These are phyloP conservation scores for Sporothrix globosa DNA, from an alignment of 2,329 filamentous ascomycete species.

Conservation along the genomic window DNA sequence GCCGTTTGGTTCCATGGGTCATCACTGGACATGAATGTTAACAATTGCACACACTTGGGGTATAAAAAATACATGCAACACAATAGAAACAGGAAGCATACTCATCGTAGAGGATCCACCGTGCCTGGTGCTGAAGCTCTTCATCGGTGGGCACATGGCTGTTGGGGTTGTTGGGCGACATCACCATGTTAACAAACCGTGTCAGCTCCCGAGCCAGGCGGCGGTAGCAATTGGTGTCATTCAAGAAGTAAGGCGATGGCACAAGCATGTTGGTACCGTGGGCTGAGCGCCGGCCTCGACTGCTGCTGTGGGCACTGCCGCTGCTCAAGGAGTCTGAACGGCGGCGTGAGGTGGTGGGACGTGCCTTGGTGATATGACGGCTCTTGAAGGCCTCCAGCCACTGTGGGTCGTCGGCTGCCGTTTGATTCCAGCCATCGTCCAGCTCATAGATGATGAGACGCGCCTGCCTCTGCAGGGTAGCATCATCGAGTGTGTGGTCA, in stretches of 20 bases:
- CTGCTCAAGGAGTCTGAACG: not conserved
- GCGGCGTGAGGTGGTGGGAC: not conserved
- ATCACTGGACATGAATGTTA: constrained; percentile 48
- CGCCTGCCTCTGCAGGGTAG: constrained; percentile 59
- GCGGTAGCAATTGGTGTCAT: constrained; percentile 64
- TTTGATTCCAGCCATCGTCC: constrained; percentile 67
- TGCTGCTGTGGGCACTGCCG: not conserved
- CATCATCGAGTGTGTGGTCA: constrained; percentile 53
- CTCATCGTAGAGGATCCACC: constrained; percentile 66
- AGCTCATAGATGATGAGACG: constrained; percentile 65
- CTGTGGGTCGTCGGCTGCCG: constrained; percentile 58
- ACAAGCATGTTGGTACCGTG: constrained; percentile 35
- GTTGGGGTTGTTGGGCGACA: constrained; percentile 64
- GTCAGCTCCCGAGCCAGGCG: constrained; percentile 58
- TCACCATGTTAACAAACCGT: constrained; percentile 56
- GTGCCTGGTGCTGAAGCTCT: constrained; percentile 66
- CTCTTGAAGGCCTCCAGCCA: constrained; percentile 60
- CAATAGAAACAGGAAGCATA: constrained; percentile 43
- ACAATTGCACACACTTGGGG: not conserved
- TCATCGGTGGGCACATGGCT: constrained; percentile 61
- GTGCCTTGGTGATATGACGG: constrained; percentile 41
- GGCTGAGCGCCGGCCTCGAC: constrained; percentile 24
- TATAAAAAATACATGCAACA: not conserved
- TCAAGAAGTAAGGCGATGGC: constrained; percentile 53
- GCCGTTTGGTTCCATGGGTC: constrained; percentile 68